These are phyloP conservation scores for Cytospora paraplurivora DNA, from an alignment of 2,329 filamentous ascomycete genomes.

Conservation along the genomic window DNA sequence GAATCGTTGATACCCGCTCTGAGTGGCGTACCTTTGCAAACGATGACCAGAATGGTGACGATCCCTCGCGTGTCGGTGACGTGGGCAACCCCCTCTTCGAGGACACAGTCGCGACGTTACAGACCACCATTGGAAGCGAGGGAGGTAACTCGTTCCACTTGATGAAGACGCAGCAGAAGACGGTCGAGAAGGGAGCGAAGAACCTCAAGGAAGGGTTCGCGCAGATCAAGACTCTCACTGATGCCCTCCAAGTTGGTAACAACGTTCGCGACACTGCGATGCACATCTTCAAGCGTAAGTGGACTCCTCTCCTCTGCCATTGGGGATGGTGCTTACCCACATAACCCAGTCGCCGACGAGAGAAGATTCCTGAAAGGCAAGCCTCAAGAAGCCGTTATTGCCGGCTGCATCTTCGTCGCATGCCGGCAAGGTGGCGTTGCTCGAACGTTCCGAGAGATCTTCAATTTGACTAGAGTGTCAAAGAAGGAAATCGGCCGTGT, in stretches of 20 bases:
- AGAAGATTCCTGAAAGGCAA: constrained; percentile 94
- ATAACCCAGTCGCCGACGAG: constrained; percentile 69
- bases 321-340: neutral
- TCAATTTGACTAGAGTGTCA: constrained; percentile 85
- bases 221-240: constrained; percentile 85
- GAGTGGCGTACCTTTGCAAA: constrained; percentile 99
- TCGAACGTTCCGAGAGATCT: constrained; percentile 93
- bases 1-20: constrained; percentile 91
- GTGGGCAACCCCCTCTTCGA: constrained; percentile 87
- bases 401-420: constrained; percentile 95
- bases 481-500: constrained; percentile 98
- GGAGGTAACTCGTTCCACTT: constrained; percentile 72
- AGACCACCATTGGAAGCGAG: constrained; percentile 85
- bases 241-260: constrained; percentile 78
- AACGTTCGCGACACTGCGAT: constrained; percentile 88
- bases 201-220: constrained; percentile 73
- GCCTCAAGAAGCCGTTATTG: constrained; percentile 88
- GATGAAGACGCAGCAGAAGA: constrained; percentile 73
- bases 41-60: constrained; percentile 94
- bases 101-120: constrained; percentile 68
- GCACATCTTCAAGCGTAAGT: constrained; percentile 78
- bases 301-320: neutral
- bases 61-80: constrained; percentile 97
- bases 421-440: constrained; percentile 87
- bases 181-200: constrained; percentile 39